These are phyloP conservation scores for Cicer yamashitae DNA, from an alignment of 306 rosid genomes.

Conservation along the genomic window DNA sequence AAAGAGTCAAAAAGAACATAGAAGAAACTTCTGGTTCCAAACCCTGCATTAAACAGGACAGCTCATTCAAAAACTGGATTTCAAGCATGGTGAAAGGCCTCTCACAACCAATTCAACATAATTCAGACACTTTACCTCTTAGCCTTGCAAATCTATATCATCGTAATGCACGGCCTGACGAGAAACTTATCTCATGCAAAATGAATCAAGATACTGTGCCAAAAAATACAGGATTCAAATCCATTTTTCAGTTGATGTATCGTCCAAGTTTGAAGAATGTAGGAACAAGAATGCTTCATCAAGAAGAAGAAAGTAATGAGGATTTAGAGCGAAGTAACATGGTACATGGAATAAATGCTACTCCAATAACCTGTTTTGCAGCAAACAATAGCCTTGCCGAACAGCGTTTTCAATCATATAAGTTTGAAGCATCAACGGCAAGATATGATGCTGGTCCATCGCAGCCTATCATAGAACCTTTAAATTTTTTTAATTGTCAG, in stretches of 20 bases:
- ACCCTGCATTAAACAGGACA: slow-evolving; percentile 59
- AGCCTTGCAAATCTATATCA: slow-evolving; percentile 50
- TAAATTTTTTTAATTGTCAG: slow-evolving; percentile 46
- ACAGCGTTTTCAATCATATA: slow-evolving; percentile 43
- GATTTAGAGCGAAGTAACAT: slow-evolving; percentile 51
- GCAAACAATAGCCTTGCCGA: slow-evolving; percentile 44
- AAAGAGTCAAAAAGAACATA: slow-evolving; percentile 58
- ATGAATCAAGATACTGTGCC: slow-evolving; percentile 47
- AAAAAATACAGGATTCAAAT: slow-evolving; percentile 69
- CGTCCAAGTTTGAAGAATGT: slow-evolving; percentile 50
- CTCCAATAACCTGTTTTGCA: slow-evolving; percentile 58
- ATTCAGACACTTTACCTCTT: slow-evolving; percentile 55
- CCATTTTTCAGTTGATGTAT: slow-evolving; percentile 77
- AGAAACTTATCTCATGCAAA: slow-evolving; percentile 48
- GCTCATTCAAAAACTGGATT: slow-evolving; percentile 94
- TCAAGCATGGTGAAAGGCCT: slow-evolving; percentile 79
- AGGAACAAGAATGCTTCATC: slow-evolving; percentile 47
- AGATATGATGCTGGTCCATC: slow-evolving; percentile 49
- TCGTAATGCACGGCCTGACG: slow-evolving; percentile 42
- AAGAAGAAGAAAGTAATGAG: slow-evolving; percentile 50
- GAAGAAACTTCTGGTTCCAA: slow-evolving; percentile 56
- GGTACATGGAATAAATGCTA: slow-evolving; percentile 52
- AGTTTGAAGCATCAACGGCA: slow-evolving; percentile 45
- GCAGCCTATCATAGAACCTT: slow-evolving; percentile 50
- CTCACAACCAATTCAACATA: slow-evolving; percentile 57